phyloP scores from a whole-genome alignment of 139 green algal genomes.

The Chlorella sp. region DNA sequence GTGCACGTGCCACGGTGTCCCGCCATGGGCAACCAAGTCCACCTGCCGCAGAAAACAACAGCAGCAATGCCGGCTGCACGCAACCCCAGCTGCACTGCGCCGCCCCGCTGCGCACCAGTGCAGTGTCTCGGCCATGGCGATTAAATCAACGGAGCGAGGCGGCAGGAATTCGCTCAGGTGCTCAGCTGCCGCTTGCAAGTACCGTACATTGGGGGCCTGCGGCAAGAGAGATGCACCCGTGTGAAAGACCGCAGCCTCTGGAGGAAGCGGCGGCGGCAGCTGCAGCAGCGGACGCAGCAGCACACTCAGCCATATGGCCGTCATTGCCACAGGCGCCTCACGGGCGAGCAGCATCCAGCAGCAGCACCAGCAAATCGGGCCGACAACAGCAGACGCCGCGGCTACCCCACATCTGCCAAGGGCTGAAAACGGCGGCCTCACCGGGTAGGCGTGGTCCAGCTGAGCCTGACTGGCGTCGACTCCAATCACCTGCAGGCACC shows the following conservation, averaged over 20 bases:
- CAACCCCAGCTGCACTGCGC: too few relatives aligned
- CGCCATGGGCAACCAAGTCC: neutral
- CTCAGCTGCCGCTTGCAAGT: neutral
- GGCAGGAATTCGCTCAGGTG: neutral
- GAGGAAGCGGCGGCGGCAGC: neutral
- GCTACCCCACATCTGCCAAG: neutral
- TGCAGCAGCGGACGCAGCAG: neutral
- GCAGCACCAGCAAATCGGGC: too few relatives aligned
- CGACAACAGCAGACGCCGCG: too few relatives aligned
- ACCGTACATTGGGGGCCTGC: neutral
- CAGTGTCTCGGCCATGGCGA: conserved; percentile 20
- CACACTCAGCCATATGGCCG: too few relatives aligned
- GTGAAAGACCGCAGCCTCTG: neutral
- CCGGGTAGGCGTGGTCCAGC: conserved; percentile 10
- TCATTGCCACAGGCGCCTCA: too few relatives aligned
- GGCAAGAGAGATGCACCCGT: neutral
- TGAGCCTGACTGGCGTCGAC: neutral
- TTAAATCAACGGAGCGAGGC: neutral
- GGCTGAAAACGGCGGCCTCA: neutral
- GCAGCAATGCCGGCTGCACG: neutral
- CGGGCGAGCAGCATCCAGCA: too few relatives aligned
- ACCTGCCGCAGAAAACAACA: neutral
- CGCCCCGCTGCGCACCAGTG: neutral
- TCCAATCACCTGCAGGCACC: conserved; percentile 4
- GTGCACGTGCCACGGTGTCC: too few relatives aligned